Conservation (phyloP, 2,329 filamentous ascomycete species). For the Aspergillus ustus region DNA sequence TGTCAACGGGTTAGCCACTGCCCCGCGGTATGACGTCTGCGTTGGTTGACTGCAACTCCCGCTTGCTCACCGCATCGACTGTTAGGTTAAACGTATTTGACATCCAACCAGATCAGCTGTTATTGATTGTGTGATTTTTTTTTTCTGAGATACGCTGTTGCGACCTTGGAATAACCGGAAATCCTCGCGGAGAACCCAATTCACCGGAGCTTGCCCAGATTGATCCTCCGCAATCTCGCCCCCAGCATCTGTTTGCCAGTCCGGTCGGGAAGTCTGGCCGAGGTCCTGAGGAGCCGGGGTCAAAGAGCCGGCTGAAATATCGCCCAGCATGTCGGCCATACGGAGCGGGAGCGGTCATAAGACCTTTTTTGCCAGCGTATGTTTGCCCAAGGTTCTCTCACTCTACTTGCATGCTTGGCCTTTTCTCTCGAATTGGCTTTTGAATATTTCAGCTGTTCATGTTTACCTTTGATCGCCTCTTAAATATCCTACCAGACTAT, state of each 20-base stretch:
- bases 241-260: conserved; percentile 9
- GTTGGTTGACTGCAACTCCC: conserved; percentile 12
- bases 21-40: conserved; percentile 32
- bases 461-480: neutral
- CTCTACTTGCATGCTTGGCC: conserved; percentile 1
- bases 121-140: conserved; percentile 20
- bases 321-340: conserved; percentile 35
- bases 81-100: conserved; percentile 20
- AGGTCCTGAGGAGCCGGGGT: conserved; percentile 15
- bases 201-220: neutral
- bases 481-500: neutral
- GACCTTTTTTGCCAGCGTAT: conserved; percentile 43
- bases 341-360: conserved; percentile 39
- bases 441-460: neutral
- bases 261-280: conserved; percentile 26
- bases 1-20: conserved; percentile 6
- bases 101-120: conserved; percentile 25
- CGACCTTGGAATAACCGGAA: conserved; percentile 1
- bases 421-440: neutral
- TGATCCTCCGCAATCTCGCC: neutral
- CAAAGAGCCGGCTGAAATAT: conserved; percentile 6
- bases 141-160: conserved; percentile 7
- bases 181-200: neutral
- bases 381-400: conserved; percentile 19
- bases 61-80: conserved; percentile 32